Base-by-base conservation (phyloP, 2,329 filamentous ascomycete genomes). In the Aquanectria penicillioides region DNA sequence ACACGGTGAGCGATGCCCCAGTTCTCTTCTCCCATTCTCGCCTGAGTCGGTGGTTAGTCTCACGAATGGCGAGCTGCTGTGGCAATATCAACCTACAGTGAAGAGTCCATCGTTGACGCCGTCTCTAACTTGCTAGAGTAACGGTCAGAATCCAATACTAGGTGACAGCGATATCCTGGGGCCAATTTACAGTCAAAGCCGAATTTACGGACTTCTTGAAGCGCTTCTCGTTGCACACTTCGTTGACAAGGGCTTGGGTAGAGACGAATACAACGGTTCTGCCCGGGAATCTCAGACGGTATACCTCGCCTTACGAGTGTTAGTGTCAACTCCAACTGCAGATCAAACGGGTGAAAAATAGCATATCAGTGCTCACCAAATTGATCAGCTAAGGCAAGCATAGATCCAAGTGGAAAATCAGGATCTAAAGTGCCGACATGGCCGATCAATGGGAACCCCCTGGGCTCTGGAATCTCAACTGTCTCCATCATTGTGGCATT, bases 1-100 rank as follows among this genome's bases (percentile, higher is more conserved):
- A 88, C 76, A 25, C 86, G 77, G 69, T 91, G 85, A 29, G 90
- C 89, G 62, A 89, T 81, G 20, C 82, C 86, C 89, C 89, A 91
- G 65, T 87, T 86, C 55, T 80, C 77, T 63, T 86, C 83, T 3
- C 80, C 80, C 6, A 74, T 68, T 22, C 67, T 69, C 2, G 80
- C 80, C 75, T 79, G 13, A 3, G 10, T 8, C 49, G 23, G 74
- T 68, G 64, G 59, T 75, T 71, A 5, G 76, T 15, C 4, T 26
- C 7, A n/a, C 7, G 3, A 15, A 25, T 11, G 6, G 12, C 5
- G 3, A 13, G 4, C 18, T 4, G 10, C 13, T 23, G 11, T 20
- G 20, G 29, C 10, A 22, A 20, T 9, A 26, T 22, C 17, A 11
- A 56, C 76, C 58, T 50, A 78, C 87, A 13, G 88, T 90, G 70